Percentiles rank a stretch among this genome's conserved stretches.
These are phyloP conservation scores for Kluyveromyces starmeri DNA, from an alignment of 805 yeast genomes.

Conservation along the genomic window DNA sequence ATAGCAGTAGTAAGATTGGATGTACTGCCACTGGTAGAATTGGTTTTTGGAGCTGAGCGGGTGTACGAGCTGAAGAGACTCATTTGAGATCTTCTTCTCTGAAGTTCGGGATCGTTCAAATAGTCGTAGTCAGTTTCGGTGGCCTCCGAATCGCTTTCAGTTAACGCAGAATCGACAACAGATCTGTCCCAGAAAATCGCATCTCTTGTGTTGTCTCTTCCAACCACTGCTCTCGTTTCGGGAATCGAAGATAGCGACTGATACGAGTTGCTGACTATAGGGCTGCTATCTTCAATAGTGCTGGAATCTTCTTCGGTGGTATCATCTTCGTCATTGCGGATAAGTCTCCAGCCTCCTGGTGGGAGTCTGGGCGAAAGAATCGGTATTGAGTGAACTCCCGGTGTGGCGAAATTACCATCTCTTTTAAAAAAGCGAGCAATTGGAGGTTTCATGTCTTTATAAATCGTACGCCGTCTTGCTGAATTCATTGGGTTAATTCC, in stretches of 20 bases:
- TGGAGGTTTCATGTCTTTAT: conserved; percentile 27
- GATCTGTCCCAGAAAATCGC: conserved; percentile 30
- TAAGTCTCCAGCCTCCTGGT: conserved; percentile 29
- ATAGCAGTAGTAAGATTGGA: conserved; percentile 4
- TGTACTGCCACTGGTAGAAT: neutral
- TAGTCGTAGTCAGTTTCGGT: conserved; percentile 27
- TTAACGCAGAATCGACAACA: conserved; percentile 5
- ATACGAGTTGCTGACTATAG: conserved; percentile 2
- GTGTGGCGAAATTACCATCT: conserved; percentile 23
- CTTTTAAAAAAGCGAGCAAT: conserved; percentile 27
- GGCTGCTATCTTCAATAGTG: neutral
- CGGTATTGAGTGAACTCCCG: conserved; percentile 10
- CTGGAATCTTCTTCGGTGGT: conserved; percentile 4
- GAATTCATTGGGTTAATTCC: conserved; percentile 24
- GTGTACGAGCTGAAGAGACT: conserved; percentile 10
- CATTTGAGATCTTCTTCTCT: conserved; percentile 28
- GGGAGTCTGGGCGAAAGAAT: conserved; percentile 25
- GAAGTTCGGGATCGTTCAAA: conserved; percentile 22
- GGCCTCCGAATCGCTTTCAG: conserved; percentile 4
- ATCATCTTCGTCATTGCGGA: conserved; percentile 18
- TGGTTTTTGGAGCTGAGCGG: conserved; percentile 6
- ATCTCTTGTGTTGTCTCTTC: conserved; percentile 9
- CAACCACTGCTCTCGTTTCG: neutral
- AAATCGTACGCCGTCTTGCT: conserved; percentile 21
- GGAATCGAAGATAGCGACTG: conserved; percentile 3